These are phyloP conservation scores for barrel medic (Medicago truncatula) DNA, from an alignment of 306 rosid species.

Conservation along the genomic window DNA sequence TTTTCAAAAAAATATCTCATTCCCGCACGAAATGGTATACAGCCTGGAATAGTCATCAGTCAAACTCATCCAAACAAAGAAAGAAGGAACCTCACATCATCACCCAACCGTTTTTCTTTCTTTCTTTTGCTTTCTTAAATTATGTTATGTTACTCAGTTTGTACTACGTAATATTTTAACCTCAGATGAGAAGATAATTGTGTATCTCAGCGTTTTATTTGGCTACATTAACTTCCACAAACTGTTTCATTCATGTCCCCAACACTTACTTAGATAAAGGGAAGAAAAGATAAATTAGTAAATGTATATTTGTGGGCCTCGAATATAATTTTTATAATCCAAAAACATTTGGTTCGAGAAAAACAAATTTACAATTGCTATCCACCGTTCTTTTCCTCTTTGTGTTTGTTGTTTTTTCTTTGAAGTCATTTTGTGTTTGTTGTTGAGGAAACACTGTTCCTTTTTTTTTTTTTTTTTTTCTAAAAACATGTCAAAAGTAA, in stretches of 20 bases:
- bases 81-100: not conserved
- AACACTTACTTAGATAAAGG: too few relatives aligned
- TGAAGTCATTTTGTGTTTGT: not conserved
- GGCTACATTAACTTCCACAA: too few relatives aligned
- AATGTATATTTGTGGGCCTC: too few relatives aligned
- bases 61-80: not conserved
- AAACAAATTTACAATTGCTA: not conserved
- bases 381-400: not conserved
- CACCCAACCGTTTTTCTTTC: not conserved
- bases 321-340: too few relatives aligned
- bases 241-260: too few relatives aligned
- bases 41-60: conserved; percentile 1
- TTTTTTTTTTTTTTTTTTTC: too few relatives aligned
- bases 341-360: not conserved
- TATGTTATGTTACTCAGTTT: too few relatives aligned
- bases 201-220: too few relatives aligned
- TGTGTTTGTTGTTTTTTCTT: not conserved
- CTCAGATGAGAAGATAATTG: too few relatives aligned
- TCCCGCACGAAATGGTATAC: not conserved
- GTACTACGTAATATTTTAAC: too few relatives aligned
- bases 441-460: not conserved
- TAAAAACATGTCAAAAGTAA: too few relatives aligned
- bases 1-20: not conserved
- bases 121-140: not conserved
- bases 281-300: too few relatives aligned